Evolutionary conservation across 805 yeast genomes (phyloP).

Genomic region (Yamadazyma sp.): DNA sequence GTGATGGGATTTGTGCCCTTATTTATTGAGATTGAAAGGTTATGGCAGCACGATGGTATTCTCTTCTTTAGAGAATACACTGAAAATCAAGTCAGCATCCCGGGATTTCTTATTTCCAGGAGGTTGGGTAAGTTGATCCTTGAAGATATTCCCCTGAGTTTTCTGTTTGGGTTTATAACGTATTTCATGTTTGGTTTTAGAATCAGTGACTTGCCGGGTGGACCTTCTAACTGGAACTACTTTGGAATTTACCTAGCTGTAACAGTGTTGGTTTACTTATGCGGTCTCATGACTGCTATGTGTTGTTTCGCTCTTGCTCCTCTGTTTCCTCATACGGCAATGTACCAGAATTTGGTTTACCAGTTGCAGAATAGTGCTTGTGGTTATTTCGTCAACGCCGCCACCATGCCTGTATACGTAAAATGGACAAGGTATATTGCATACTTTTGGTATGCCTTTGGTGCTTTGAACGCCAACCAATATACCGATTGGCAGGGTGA

Average conservation of each 20-base stretch:
- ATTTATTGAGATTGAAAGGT: conserved; percentile 38
- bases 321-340: conserved; percentile 60
- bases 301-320: conserved; percentile 54
- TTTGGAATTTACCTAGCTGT: conserved; percentile 67
- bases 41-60: conserved; percentile 39
- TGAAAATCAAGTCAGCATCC: conserved; percentile 64
- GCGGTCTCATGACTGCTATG: conserved; percentile 56
- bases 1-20: conserved; percentile 41
- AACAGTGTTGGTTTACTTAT: conserved; percentile 54
- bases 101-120: conserved; percentile 67
- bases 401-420: conserved; percentile 78
- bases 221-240: conserved; percentile 29
- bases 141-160: conserved; percentile 67
- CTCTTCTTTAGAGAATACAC: conserved; percentile 57
- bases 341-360: conserved; percentile 61
- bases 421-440: conserved; percentile 81
- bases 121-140: conserved; percentile 61
- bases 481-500: conserved; percentile 62
- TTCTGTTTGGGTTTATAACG: conserved; percentile 58
- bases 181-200: conserved; percentile 80
- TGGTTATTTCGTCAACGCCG: conserved; percentile 76
- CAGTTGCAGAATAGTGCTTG: conserved; percentile 76
- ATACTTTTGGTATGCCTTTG: conserved; percentile 77
- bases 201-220: conserved; percentile 17
- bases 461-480: conserved; percentile 63